phyloP scores from a whole-genome alignment of 495 filamentous ascomycete species.

The Daldinia childiae region DNA sequence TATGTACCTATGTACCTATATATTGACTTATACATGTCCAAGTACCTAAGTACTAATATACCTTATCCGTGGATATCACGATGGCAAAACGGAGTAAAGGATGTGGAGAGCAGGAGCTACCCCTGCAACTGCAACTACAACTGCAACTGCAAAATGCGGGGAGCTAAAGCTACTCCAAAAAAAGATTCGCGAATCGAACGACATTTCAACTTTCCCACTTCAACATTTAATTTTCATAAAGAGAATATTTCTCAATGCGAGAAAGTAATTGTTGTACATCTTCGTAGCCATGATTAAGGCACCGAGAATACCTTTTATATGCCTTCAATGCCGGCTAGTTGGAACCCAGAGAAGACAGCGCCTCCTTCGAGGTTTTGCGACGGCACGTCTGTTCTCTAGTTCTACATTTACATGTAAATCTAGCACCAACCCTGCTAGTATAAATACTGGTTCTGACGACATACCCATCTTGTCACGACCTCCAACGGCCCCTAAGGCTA shows the following conservation, averaged over 20 bases:
- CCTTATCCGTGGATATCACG: not conserved
- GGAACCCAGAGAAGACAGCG: constrained; percentile 18
- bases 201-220: constrained; percentile 9
- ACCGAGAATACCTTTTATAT: constrained; percentile 29
- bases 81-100: constrained; percentile 2
- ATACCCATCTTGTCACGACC: constrained; percentile 53
- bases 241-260: not conserved
- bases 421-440: constrained; percentile 4
- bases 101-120: constrained; percentile 22
- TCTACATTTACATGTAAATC: constrained; percentile 25
- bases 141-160: constrained; percentile 41
- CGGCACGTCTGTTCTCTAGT: constrained; percentile 30
- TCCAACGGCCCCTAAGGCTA: constrained; percentile 80
- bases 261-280: not conserved
- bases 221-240: not conserved
- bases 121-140: too few species aligned
- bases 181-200: constrained; percentile 33
- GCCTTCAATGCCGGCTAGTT: constrained; percentile 38
- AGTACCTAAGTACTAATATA: not conserved
- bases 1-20: too few species aligned
- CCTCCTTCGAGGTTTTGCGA: constrained; percentile 4
- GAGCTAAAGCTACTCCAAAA: constrained; percentile 35
- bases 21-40: not conserved
- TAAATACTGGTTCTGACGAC: not conserved
- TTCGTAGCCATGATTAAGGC: constrained; percentile 34